Conservation (phyloP, 306 rosid genomes). For the Sechiopsis laciniata region DNA sequence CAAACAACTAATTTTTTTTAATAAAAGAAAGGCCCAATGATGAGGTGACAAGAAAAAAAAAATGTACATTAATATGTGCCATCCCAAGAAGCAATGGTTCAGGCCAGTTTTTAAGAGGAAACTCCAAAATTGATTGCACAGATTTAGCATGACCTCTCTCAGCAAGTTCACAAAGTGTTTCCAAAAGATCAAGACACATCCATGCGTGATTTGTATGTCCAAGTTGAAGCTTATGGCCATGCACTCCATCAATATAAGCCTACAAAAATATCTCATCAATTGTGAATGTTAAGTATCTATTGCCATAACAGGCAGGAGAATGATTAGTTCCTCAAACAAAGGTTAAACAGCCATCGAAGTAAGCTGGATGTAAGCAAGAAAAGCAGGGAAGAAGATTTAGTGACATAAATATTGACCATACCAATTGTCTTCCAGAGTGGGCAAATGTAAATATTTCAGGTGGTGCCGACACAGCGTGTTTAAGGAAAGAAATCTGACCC, state of each 20-base stretch:
- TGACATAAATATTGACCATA: conserved; percentile 23
- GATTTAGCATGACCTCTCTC: conserved; percentile 88
- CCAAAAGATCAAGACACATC: conserved; percentile 79
- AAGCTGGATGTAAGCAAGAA: neutral
- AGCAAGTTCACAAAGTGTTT: conserved; percentile 72
- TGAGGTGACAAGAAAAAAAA: neutral
- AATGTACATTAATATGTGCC: conserved; percentile 63
- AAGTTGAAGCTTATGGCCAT: conserved; percentile 67
- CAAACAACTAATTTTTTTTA: neutral
- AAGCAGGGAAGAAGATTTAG: neutral
- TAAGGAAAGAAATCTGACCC: conserved; percentile 92
- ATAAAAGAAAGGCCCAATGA: neutral
- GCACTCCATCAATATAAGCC: conserved; percentile 65
- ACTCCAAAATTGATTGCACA: conserved; percentile 67
- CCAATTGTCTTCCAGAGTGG: conserved; percentile 78
- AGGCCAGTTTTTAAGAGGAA: conserved; percentile 85
- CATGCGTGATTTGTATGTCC: conserved; percentile 89
- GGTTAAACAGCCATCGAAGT: neutral
- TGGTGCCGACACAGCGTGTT: conserved; percentile 70
- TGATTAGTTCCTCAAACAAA: neutral
- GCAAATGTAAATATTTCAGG: conserved; percentile 79
- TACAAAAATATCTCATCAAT: conserved; percentile 31
- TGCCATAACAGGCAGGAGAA: neutral
- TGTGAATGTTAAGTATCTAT: neutral
- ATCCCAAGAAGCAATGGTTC: conserved; percentile 91